These are phyloP conservation scores for Adiantum capillusveneris DNA, from an alignment of 75 land plant species.

Conservation along the genomic window DNA sequence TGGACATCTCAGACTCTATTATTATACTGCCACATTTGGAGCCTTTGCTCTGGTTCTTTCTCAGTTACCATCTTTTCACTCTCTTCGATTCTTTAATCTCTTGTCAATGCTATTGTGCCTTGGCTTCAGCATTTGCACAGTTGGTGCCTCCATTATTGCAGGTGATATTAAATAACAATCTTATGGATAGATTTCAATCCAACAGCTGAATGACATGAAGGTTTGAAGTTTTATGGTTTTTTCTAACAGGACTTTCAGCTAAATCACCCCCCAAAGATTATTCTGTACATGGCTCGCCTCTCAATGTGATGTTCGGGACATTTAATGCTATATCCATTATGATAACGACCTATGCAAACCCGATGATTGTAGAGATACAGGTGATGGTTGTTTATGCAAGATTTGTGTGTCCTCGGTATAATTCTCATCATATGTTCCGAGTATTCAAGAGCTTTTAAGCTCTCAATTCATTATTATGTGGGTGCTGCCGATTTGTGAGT, in stretches of 20 bases:
- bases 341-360: slow-evolving; percentile 5
- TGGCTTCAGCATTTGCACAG: slow-evolving; percentile 57
- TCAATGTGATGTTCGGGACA: not conserved
- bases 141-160: slow-evolving; percentile 65
- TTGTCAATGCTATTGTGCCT: slow-evolving; percentile 61
- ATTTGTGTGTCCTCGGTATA: too few species aligned
- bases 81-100: slow-evolving; percentile 73
- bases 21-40: slow-evolving; percentile 63
- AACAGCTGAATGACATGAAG: too few species aligned
- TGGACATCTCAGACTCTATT: slow-evolving; percentile 42
- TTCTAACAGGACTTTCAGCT: slow-evolving; percentile 7
- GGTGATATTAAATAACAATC: slow-evolving; percentile 23
- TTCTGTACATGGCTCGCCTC: slow-evolving; percentile 5
- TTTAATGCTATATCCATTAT: slow-evolving; percentile 12
- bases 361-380: slow-evolving; percentile 16
- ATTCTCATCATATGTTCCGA: too few species aligned
- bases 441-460: too few species aligned
- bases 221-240: too few species aligned
- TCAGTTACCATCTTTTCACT: slow-evolving; percentile 96
- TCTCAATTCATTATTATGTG: too few species aligned
- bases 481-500: too few species aligned
- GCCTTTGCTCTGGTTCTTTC: slow-evolving; percentile 50
- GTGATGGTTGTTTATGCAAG: not conserved
- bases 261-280: slow-evolving; percentile 15
- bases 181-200: too few species aligned